Evolutionary conservation across 805 yeast genomes (phyloP), one percentile per base, ranked within the genome.

Genomic region (Kazachstania taianensis): DNA sequence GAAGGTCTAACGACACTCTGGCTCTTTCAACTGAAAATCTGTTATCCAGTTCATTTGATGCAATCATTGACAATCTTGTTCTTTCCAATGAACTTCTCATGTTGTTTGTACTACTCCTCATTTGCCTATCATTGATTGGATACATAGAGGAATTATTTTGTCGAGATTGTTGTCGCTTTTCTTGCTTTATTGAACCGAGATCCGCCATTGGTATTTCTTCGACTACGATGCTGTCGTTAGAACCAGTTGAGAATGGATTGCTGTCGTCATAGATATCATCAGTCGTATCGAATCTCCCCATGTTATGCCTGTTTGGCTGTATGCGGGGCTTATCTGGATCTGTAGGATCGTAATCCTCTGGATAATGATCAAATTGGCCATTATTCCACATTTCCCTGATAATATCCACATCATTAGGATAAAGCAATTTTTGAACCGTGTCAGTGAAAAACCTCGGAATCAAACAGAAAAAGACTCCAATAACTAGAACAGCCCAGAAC

Each of bases 341-440:
- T 2, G 94, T 81, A 20, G 94, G 94, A 53, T 81, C 94, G 52
- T 79, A 81, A 36, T 72, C 67, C 7, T 54, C 63, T 7, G 86
- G 86, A 50, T 77, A 81, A 25, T 68, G 72, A 41, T 65, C 75
- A 48, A 71, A 81, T 42, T 76, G 78, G 28, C 94, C 94, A 34
- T 68, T 63, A 14, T 59, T 57, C 46, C 74, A 76, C 59, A 82
- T 70, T 56, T 82, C 92, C 47, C 92, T 62, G 37, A 82, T 68
- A 42, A 82, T 76, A 48, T 82, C 92, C 40, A 78, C 61, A 55
- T 82, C 92, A 38, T 61, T 67, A n/a, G 94, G 94, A 45, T 49
- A 61, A 44, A 62, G 69, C 20, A 74, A 48, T 40, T 70, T 73
- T 42, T 63, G 67, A 24, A 70, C 42, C 42, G 70, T 63, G 54